Evolutionary conservation across 371 early-diverging fungal species (phyloP).

Genomic region (Catenaria anguillulae): DNA sequence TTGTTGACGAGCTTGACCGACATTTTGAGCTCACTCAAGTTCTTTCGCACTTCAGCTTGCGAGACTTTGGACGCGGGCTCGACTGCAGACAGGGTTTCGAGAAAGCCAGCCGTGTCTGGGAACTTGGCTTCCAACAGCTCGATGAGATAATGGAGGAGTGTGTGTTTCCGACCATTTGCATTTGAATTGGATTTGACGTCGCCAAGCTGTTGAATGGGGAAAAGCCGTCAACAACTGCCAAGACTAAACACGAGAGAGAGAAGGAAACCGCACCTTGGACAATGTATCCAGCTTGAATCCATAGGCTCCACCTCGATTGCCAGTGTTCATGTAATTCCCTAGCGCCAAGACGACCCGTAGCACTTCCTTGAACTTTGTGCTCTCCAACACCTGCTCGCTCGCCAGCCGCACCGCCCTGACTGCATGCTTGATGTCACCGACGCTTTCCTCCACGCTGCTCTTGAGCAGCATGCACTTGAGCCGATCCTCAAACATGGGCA

Average conservation of each 20-base stretch:
- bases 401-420: constrained; percentile 17
- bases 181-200: constrained; percentile 25
- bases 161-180: constrained; percentile 24
- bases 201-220: too few species aligned
- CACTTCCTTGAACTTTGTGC: constrained; percentile 26
- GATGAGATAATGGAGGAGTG: constrained; percentile 29
- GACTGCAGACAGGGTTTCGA: constrained; percentile 21
- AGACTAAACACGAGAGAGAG: neutral
- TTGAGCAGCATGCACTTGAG: constrained; percentile 28
- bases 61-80: constrained; percentile 26
- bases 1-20: neutral
- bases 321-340: constrained; percentile 38
- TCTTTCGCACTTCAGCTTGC: neutral
- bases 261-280: constrained; percentile 21
- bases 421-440: constrained; percentile 25
- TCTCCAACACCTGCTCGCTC: constrained; percentile 22
- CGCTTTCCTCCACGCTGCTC: constrained; percentile 18
- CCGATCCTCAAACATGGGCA: constrained; percentile 21
- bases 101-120: constrained; percentile 20
- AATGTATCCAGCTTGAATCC: constrained; percentile 33
- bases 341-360: constrained; percentile 28
- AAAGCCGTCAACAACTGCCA: neutral
- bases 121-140: constrained; percentile 25
- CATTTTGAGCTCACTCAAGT: neutral
- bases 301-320: constrained; percentile 36